Evolutionary conservation across 495 filamentous ascomycete genomes (phyloP).

Genomic region (Aspergillus saccharolyticus): DNA sequence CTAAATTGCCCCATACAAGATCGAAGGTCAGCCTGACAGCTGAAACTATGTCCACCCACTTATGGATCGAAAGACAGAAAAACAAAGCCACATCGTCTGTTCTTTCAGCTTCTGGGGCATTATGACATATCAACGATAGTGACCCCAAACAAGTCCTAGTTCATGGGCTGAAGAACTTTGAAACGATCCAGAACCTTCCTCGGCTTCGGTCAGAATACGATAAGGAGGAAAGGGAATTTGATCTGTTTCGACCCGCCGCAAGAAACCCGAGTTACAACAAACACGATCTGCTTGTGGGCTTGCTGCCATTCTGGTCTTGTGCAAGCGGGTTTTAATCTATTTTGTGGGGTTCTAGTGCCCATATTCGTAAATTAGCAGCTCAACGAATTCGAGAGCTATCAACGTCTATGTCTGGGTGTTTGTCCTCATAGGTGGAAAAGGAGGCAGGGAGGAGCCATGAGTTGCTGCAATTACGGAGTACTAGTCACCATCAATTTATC

Average conservation of each 20-base stretch:
- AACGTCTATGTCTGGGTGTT: neutral
- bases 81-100: neutral
- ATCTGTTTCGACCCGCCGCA: neutral
- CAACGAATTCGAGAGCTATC: neutral
- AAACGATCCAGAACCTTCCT: neutral
- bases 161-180: neutral
- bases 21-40: slow-evolving; percentile 2
- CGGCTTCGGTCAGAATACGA: neutral
- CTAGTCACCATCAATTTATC: no score
- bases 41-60: neutral
- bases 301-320: neutral
- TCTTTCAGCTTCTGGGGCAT: neutral
- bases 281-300: neutral
- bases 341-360: neutral
- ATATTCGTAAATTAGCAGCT: neutral
- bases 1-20: neutral
- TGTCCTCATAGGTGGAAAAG: no score
- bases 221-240: neutral
- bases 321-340: neutral
- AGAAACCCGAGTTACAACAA: no score
- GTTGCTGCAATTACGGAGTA: no score
- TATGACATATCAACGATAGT: no score
- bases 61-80: neutral
- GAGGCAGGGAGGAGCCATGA: no score
- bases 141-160: no score